Evolutionary conservation across 495 filamentous ascomycete species (phyloP), one percentile per base, ranked within the genome.

Genomic region (Eremomyces bilateralis): DNA sequence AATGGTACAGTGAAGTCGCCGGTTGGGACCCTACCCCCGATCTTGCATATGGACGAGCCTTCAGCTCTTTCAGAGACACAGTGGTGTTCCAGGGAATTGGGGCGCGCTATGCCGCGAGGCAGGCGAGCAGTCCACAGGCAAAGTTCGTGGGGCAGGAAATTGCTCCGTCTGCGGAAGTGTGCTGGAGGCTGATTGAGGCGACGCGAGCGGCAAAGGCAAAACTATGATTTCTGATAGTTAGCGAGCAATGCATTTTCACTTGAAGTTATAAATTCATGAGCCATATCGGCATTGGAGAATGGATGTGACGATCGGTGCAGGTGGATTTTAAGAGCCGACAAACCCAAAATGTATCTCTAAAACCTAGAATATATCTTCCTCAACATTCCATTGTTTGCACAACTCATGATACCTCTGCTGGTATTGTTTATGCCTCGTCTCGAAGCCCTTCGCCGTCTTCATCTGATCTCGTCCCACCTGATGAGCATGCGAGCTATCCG

Each of bases 41-140:
- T 17, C 49, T 62, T 37, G 33, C 52, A 34, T 63, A 62, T 63
- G 51, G 80, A 53, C 57, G 67, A 66, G 53, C 67, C 40, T 60
- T 93, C 65, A 78, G 79, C 56, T 35, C 58, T 52, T 65, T 63
- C 47, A 55, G 64, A 32, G 68, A 67, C 34, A 63, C 74, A 8
- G 72, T 82, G 22, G 84, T 93, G 45, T 78, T 77, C 56, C 82
- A 93, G 59, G 82, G 83, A 3, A 88, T 93, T 48, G 77, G 78
- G 28, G 80, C 80, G 30, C 60, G 83, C 35, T 69, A 67, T 42
- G 83, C 83, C 19, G 57, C 64, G 25, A 59, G 83, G 20, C 83
- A 93, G 64, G 83, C 82, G n/a, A 91, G 80, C 53, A 84, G 78
- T 52, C 73, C 64, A 30, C 60, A 76, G 42, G 83, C 83, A 11